Base-by-base conservation (phyloP, 1,139 yeast genomes). In the Pichia kudriavzevii region DNA sequence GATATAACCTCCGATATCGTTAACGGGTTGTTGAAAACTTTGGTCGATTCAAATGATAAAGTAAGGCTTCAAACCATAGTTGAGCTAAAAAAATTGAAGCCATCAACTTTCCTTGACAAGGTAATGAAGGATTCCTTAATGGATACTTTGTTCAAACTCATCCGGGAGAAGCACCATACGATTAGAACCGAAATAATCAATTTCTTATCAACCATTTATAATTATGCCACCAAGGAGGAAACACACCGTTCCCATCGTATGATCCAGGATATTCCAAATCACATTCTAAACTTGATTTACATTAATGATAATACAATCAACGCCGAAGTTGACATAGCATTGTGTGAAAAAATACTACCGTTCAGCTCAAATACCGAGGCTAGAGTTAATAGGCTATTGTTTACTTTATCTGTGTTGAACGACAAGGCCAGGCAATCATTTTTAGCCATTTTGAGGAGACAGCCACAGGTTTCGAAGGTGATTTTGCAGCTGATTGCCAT, bases 1-100 rank as follows among this genome's bases (percentile, higher is more conserved):
- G 93, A 80, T 41, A 59, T 72, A 3, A 52, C 60, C 3, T 44
- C 52, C 0, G 80, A 79, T 26, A 57, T 84, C 7, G 60, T 72
- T 5, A 67, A 66, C 36, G 84, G 87, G 1, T 52, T 84, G 14
- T 62, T 75, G 22, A 79, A 79, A 47, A 75, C 91, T 27, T 61
- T 87, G 17, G 66, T 81, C 28, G 96, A 88, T 56, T 63, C 78
- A 0, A 88, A 83, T 48, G 93, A 81, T 42, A 69, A 65, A 32
- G 94, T 84, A 2, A 67, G 96, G 43, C 61, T 73, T 21, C 60
- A 69, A 1, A 75, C 94, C 0, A 75, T 87, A 43, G 34, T 45
- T 10, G 53, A 50, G 29, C 31, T 53, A 5, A 26, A 45, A 4
- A 35, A 35, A 16, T 22, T 36, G 18, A 42, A 35, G 28, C 46